These are phyloP conservation scores for Physocladia obscura DNA, from an alignment of 192 early-diverging fungal species.

Conservation along the genomic window DNA sequence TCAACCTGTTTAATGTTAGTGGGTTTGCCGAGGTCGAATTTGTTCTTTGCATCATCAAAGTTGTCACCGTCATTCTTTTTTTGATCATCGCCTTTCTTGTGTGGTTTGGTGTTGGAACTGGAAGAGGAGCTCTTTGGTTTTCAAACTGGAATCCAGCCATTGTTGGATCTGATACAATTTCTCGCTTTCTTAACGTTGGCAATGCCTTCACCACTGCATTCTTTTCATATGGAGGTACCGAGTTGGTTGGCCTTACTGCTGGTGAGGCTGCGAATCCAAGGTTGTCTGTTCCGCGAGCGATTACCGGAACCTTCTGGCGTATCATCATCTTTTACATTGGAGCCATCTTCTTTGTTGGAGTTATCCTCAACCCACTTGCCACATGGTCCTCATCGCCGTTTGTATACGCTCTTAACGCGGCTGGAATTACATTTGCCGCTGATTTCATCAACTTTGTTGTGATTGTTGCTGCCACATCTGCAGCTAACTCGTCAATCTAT, in stretches of 20 bases:
- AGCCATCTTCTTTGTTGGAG: conserved; percentile 69
- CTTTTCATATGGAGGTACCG: conserved; percentile 53
- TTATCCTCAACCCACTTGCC: conserved; percentile 60
- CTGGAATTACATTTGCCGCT: conserved; percentile 51
- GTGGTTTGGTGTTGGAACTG: conserved; percentile 62
- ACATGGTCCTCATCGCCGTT: conserved; percentile 46
- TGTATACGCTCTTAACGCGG: conserved; percentile 60
- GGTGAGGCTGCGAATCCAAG: conserved; percentile 85
- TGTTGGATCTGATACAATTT: neutral
- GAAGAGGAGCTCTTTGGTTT: conserved; percentile 4
- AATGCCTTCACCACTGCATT: conserved; percentile 74
- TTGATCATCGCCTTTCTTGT: conserved; percentile 73
- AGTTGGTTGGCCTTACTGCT: conserved; percentile 84
- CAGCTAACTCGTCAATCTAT: conserved; percentile 78
- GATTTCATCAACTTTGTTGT: conserved; percentile 70
- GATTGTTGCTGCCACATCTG: conserved; percentile 28
- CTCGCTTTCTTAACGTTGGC: conserved; percentile 56
- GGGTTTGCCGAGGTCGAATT: conserved; percentile 24
- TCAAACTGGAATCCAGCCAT: conserved; percentile 20
- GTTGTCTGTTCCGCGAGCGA: conserved; percentile 39
- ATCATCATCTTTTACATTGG: conserved; percentile 74
- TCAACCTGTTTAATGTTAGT: conserved; percentile 39
- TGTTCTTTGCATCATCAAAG: conserved; percentile 68
- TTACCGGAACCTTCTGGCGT: conserved; percentile 73
- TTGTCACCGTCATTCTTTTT: conserved; percentile 77